Conservation (phyloP, 208 protist species). For the Trichomonas tenax region DNA sequence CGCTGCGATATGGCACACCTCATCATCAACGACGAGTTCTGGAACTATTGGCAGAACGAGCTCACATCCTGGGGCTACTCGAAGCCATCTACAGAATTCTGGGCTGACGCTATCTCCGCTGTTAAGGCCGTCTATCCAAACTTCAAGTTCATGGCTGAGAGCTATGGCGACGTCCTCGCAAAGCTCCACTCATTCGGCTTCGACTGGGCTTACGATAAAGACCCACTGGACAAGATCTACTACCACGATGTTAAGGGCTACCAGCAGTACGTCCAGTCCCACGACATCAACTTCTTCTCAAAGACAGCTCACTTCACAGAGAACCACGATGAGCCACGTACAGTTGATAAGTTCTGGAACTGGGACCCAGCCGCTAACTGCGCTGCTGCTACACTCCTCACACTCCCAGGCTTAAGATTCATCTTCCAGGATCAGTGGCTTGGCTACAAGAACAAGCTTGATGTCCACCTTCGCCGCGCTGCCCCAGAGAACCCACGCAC, state of each 20-base stretch:
- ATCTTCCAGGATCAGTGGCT: neutral
- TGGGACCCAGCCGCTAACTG: neutral
- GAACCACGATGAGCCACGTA: slow-evolving; percentile 24
- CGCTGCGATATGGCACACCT: slow-evolving; percentile 33
- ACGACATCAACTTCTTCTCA: neutral
- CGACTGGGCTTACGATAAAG: slow-evolving; percentile 27
- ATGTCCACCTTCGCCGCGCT: slow-evolving; percentile 24
- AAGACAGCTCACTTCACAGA: slow-evolving; percentile 21
- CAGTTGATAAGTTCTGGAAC: neutral
- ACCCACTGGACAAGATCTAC: neutral
- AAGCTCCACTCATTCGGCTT: neutral
- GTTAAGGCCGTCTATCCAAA: slow-evolving; percentile 5
- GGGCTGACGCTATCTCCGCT: slow-evolving; percentile 14
- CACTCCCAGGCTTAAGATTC: slow-evolving; percentile 25
- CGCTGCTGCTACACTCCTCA: slow-evolving; percentile 1
- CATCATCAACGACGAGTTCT: slow-evolving; percentile 21
- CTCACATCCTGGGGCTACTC: neutral
- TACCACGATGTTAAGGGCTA: slow-evolving; percentile 8
- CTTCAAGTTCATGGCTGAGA: slow-evolving; percentile 29
- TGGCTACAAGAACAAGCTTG: slow-evolving; percentile 12
- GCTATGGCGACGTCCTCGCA: neutral
- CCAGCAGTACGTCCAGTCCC: neutral
- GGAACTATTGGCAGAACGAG: neutral
- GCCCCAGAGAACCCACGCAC: neutral
- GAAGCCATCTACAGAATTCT: slow-evolving; percentile 16